phyloP scores from a whole-genome alignment of 257 asterid genomes.

The Plantago major region DNA sequence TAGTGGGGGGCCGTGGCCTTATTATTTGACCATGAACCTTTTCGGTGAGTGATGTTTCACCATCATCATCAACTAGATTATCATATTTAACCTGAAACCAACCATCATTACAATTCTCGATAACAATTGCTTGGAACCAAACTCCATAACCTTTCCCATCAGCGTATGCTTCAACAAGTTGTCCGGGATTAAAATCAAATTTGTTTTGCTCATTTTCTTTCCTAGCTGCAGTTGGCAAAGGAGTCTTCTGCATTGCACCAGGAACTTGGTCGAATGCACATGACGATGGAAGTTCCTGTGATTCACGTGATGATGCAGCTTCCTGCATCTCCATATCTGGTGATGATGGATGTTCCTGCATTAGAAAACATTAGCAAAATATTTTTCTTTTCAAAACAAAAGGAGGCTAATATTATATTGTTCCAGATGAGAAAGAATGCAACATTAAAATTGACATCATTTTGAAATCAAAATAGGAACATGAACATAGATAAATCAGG shows the following conservation, averaged over 20 bases:
- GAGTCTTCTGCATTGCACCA: not conserved
- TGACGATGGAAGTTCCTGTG: too few relatives aligned
- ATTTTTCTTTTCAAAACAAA: too few relatives aligned
- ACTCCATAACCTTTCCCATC: conserved; percentile 54
- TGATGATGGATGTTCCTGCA: too few relatives aligned
- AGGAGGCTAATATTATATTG: too few relatives aligned
- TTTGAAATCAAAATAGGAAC: too few relatives aligned
- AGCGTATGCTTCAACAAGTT: conserved; percentile 37
- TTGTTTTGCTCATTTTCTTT: not conserved
- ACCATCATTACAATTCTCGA: conserved; percentile 21
- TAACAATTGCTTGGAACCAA: conserved; percentile 45
- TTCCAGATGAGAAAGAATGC: too few relatives aligned
- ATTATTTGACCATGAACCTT: conserved; percentile 36
- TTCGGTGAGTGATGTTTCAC: too few relatives aligned
- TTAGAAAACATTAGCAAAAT: too few relatives aligned
- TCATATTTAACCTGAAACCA: conserved; percentile 36
- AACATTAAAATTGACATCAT: too few relatives aligned
- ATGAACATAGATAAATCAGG: too few relatives aligned
- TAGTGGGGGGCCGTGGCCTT: conserved; percentile 50
- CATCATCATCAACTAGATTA: conserved; percentile 34
- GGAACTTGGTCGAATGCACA: not conserved
- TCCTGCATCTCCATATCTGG: not conserved
- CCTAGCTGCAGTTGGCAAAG: not conserved
- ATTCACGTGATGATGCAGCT: not conserved
- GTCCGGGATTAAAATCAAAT: conserved; percentile 24